phyloP scores from a whole-genome alignment of 345 rosid species.

The Passiflora organensis region DNA sequence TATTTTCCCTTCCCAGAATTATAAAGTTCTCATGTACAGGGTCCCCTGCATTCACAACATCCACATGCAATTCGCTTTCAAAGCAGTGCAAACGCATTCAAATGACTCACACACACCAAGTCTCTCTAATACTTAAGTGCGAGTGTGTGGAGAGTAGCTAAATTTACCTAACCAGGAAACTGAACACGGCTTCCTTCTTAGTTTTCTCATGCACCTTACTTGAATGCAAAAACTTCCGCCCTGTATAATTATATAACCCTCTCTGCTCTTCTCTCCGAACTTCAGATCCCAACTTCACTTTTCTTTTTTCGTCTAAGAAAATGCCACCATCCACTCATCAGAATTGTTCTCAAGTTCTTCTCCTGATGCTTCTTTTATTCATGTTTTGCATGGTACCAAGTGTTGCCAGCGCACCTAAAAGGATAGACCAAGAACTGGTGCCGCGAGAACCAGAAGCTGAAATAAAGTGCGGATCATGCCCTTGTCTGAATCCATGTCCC shows the following conservation, averaged over 20 bases:
- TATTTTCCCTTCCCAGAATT: too few relatives aligned
- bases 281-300: not conserved
- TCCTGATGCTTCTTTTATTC: constrained; percentile 16
- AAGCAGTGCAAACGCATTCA: constrained; percentile 9
- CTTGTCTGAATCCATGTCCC: constrained; percentile 47
- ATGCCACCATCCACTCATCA: constrained; percentile 2
- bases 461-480: constrained; percentile 47
- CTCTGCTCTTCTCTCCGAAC: not conserved
- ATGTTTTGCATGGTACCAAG: constrained; percentile 13
- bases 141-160: not conserved
- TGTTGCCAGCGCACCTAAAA: constrained; percentile 7
- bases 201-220: constrained; percentile 6
- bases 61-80: constrained; percentile 41
- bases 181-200: not conserved
- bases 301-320: not conserved
- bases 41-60: constrained; percentile 28
- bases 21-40: too few relatives aligned
- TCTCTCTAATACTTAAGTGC: not conserved
- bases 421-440: constrained; percentile 20
- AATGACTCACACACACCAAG: constrained; percentile 11
- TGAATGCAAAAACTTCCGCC: not conserved
- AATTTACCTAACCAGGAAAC: constrained; percentile 5
- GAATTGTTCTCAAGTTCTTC: not conserved
- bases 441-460: constrained; percentile 16
- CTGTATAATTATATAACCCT: not conserved